A percentile compares a stretch with the other conserved stretches of the same genome.
phyloP scores from a whole-genome alignment of 1,139 yeast genomes.

The Yamadazyma dushanensis region DNA sequence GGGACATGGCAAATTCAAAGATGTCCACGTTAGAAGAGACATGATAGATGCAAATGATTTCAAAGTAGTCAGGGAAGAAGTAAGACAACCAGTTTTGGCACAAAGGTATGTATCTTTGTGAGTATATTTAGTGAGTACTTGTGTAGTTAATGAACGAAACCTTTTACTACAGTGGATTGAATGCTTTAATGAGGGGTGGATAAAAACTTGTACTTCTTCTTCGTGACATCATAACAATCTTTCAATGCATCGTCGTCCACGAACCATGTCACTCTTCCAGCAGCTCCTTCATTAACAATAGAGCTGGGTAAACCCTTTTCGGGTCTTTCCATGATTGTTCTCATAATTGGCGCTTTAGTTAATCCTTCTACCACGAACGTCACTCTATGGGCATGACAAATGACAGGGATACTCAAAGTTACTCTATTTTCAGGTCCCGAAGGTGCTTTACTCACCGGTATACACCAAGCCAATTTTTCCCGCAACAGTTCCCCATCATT shows the following conservation, averaged over 20 bases:
- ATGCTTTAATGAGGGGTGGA: conserved; percentile 24
- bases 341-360: conserved; percentile 90
- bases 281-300: conserved; percentile 93
- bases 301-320: conserved; percentile 95
- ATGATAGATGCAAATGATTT: too few species aligned
- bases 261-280: conserved; percentile 96
- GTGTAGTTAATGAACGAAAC: too few species aligned
- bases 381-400: conserved; percentile 90
- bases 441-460: conserved; percentile 92
- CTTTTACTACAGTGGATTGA: too few species aligned
- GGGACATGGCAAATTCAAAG: too few species aligned
- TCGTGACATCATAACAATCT: conserved; percentile 72
- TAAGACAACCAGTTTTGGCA: too few species aligned
- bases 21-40: too few species aligned
- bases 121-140: too few species aligned
- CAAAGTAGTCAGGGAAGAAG: too few species aligned
- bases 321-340: conserved; percentile 94
- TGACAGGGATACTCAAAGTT: conserved; percentile 90
- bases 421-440: conserved; percentile 86
- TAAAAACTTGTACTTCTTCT: conserved; percentile 69
- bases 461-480: conserved; percentile 94
- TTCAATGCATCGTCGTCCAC: conserved; percentile 94
- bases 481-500: conserved; percentile 80
- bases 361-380: conserved; percentile 95
- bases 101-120: too few species aligned